Evolutionary conservation across 495 filamentous ascomycete genomes (phyloP).

Genomic region (Penicillium pulvis): DNA sequence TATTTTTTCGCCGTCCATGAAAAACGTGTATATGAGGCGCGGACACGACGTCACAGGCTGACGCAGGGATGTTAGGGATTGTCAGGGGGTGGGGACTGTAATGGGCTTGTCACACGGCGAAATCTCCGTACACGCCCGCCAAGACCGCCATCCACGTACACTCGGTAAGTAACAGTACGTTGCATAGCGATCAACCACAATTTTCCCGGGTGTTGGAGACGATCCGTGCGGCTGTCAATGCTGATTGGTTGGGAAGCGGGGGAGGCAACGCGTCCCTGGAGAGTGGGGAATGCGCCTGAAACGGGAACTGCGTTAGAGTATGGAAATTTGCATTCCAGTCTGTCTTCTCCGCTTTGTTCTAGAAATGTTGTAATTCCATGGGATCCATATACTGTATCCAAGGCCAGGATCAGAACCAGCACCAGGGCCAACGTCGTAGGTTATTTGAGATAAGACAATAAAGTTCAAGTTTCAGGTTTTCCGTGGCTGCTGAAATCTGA

Average conservation of each 20-base stretch:
- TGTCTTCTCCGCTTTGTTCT: too few species aligned
- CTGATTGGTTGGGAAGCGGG: conserved; percentile 24
- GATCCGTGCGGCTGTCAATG: conserved; percentile 24
- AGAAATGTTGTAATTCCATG: too few species aligned
- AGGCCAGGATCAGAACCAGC: too few species aligned
- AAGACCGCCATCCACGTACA: conserved; percentile 6
- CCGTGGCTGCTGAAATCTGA: background rate
- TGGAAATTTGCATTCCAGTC: background rate
- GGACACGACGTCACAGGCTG: conserved; percentile 32
- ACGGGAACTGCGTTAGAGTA: conserved; percentile 5
- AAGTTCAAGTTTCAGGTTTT: background rate
- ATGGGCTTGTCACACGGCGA: conserved; percentile 4
- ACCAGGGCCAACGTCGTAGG: background rate
- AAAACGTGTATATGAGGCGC: conserved; percentile 9
- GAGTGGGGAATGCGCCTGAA: conserved; percentile 17
- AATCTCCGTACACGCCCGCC: conserved; percentile 2
- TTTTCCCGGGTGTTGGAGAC: conserved; percentile 16
- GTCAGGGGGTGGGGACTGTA: conserved; percentile 25
- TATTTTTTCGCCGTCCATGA: background rate
- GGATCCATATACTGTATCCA: too few species aligned
- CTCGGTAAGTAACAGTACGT: background rate
- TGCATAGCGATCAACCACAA: background rate
- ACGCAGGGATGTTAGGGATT: conserved; percentile 29
- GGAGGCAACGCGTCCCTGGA: conserved; percentile 26
- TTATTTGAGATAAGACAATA: background rate